Percentiles rank a stretch among this genome's conserved stretches.
These are phyloP conservation scores for Pezicula carpinea DNA, from an alignment of 2,329 filamentous ascomycete species.

Conservation along the genomic window DNA sequence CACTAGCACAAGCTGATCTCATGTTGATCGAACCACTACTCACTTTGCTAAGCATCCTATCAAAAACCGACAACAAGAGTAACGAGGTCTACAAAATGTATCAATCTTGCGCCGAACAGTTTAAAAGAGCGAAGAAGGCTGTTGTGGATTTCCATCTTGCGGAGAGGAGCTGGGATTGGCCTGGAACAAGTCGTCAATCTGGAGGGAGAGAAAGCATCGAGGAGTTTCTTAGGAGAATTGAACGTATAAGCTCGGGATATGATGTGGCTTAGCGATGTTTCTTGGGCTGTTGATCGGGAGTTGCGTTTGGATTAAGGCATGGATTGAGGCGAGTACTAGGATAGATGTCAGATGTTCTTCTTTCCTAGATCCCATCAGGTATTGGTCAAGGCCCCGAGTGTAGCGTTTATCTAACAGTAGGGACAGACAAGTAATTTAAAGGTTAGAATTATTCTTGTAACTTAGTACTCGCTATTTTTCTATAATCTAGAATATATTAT, in stretches of 20 bases:
- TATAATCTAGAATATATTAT: too few species aligned
- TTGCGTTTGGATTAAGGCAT: too few species aligned
- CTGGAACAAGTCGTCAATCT: not conserved
- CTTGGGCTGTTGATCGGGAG: too few species aligned
- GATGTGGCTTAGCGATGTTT: slow-evolving; percentile 2
- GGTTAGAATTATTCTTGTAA: too few species aligned
- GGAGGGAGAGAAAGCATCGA: slow-evolving; percentile 11
- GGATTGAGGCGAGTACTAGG: too few species aligned
- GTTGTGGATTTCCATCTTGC: slow-evolving; percentile 1
- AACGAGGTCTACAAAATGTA: slow-evolving; percentile 11
- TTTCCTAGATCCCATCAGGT: too few species aligned
- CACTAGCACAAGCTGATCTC: slow-evolving; percentile 8
- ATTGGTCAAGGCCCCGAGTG: too few species aligned
- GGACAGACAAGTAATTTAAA: too few species aligned
- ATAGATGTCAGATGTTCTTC: too few species aligned
- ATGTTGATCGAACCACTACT: slow-evolving; percentile 14
- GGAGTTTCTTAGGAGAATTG: slow-evolving; percentile 15
- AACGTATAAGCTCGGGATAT: slow-evolving; percentile 10
- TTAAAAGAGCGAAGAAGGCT: slow-evolving; percentile 8
- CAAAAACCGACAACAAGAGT: slow-evolving; percentile 6
- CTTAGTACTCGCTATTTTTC: too few species aligned
- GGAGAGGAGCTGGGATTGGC: not conserved
- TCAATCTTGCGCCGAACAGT: slow-evolving; percentile 6
- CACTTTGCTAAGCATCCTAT: slow-evolving; percentile 8
- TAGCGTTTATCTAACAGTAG: too few species aligned